A percentile compares a stretch with the other conserved stretches of the same genome.
These are phyloP conservation scores for Cornus suecica DNA, from an alignment of 148 eudicot species.

Conservation along the genomic window DNA sequence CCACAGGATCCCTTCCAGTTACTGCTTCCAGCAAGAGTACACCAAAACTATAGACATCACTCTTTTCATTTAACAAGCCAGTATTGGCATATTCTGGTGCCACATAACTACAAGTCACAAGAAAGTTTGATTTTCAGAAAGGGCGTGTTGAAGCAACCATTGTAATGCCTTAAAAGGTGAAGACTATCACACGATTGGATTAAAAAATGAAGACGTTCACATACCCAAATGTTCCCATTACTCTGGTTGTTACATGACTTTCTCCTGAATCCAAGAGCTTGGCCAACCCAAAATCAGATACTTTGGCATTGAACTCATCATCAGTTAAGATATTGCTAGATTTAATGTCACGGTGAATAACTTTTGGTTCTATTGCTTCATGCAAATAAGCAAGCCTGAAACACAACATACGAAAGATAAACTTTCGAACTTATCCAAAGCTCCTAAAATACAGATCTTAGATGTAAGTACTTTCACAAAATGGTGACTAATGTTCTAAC, in stretches of 20 bases:
- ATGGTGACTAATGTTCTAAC: neutral
- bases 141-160: neutral
- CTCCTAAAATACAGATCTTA: neutral
- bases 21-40: constrained; percentile 77
- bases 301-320: constrained; percentile 73
- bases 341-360: constrained; percentile 87
- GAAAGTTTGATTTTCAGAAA: neutral
- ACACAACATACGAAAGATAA: neutral
- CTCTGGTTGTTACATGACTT: constrained; percentile 87
- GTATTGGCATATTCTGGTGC: constrained; percentile 95
- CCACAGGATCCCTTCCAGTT: constrained; percentile 93
- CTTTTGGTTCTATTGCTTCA: constrained; percentile 91
- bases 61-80: constrained; percentile 84
- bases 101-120: constrained; percentile 57
- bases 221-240: constrained; percentile 96
- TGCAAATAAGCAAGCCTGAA: constrained; percentile 94
- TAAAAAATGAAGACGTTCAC: constrained; percentile 15
- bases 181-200: neutral
- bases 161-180: neutral
- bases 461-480: neutral
- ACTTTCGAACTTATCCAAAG: neutral
- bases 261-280: constrained; percentile 89
- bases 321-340: constrained; percentile 88
- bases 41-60: constrained; percentile 87
- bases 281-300: constrained; percentile 93